A percentile compares a stretch with the other conserved stretches of the same genome.
These are phyloP conservation scores for Lichtheimia hyalospora DNA, from an alignment of 371 early-diverging fungal genomes.

Conservation along the genomic window DNA sequence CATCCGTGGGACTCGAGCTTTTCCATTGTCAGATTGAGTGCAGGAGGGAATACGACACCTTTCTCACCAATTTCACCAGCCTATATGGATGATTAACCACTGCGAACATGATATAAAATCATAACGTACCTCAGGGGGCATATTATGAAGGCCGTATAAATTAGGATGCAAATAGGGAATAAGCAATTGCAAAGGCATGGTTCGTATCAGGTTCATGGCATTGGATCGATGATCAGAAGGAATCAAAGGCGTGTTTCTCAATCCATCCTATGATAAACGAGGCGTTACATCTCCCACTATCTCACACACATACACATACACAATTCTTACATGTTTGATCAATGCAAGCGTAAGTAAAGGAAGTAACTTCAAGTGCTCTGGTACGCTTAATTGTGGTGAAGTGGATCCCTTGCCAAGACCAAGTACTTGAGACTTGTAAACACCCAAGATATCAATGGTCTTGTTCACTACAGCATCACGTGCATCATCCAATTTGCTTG, in stretches of 20 bases:
- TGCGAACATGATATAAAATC: too few species aligned
- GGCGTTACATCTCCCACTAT: neutral
- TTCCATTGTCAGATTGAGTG: constrained; percentile 82
- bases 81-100: constrained; percentile 13
- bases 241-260: constrained; percentile 63
- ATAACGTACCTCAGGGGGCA: constrained; percentile 62
- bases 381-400: constrained; percentile 72
- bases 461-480: constrained; percentile 91
- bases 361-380: constrained; percentile 82
- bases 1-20: constrained; percentile 81
- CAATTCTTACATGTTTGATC: constrained; percentile 70
- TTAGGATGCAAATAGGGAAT: constrained; percentile 72
- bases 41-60: constrained; percentile 70
- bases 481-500: constrained; percentile 91
- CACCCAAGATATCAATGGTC: constrained; percentile 79
- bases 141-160: constrained; percentile 82
- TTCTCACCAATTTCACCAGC: constrained; percentile 58
- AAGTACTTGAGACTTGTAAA: constrained; percentile 80
- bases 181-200: constrained; percentile 78
- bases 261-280: constrained; percentile 39
- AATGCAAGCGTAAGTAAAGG: constrained; percentile 81
- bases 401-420: constrained; percentile 73
- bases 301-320: neutral
- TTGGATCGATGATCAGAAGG: constrained; percentile 67
- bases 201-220: constrained; percentile 70